Percentiles rank a stretch among this genome's conserved stretches.
Conservation (phyloP, 2,329 filamentous ascomycete species). For the Penicillium sp. region DNA sequence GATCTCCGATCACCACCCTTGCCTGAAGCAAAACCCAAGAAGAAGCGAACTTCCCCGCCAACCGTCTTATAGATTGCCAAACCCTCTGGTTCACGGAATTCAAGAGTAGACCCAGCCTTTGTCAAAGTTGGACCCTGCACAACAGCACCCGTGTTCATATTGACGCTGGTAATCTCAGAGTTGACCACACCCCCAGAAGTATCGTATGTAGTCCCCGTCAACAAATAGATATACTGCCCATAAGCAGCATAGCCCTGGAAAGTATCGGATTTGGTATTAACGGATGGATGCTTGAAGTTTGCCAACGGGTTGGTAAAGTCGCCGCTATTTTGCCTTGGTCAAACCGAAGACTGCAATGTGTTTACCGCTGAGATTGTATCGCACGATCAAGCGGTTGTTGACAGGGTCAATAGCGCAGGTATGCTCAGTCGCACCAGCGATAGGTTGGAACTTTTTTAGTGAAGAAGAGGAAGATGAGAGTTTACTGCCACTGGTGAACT, state of each 20-base stretch:
- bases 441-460: constrained; percentile 19
- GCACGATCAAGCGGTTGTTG: constrained; percentile 26
- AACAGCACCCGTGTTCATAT: constrained; percentile 31
- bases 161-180: constrained; percentile 26
- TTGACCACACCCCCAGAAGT: constrained; percentile 21
- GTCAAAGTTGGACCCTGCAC: constrained; percentile 30
- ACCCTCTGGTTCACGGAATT: constrained; percentile 32
- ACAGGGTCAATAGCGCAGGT: constrained; percentile 30
- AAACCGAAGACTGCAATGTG: constrained; percentile 29
- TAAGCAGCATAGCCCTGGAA: constrained; percentile 30
- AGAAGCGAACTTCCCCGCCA: constrained; percentile 28
- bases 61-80: constrained; percentile 31
- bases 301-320: constrained; percentile 29
- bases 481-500: constrained; percentile 28
- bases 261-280: constrained; percentile 16
- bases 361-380: constrained; percentile 24
- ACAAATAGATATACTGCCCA: constrained; percentile 28
- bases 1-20: constrained; percentile 25
- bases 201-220: constrained; percentile 28
- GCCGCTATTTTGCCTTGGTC: constrained; percentile 19
- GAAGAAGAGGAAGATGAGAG: constrained; percentile 12
- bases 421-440: constrained; percentile 23
- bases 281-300: constrained; percentile 22
- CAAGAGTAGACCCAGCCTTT: constrained; percentile 29
- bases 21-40: constrained; percentile 34